Evolutionary conservation across 1,284 basidiomycete genomes (phyloP).

Genomic region (Sutorius eximius): DNA sequence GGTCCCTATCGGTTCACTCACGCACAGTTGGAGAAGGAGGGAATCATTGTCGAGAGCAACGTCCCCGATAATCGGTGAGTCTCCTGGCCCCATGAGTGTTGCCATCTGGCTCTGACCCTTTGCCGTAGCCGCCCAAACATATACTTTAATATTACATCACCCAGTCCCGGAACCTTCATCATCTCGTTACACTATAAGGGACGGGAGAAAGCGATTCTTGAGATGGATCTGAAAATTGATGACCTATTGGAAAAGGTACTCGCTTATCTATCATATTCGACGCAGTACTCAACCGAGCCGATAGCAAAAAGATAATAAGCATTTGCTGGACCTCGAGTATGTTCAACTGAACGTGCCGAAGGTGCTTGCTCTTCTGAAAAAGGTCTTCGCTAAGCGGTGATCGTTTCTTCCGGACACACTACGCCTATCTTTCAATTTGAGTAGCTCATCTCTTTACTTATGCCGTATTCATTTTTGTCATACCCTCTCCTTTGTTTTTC

Average conservation of each 20-base stretch:
- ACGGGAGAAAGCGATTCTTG: slow-evolving; percentile 97
- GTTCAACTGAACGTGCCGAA: slow-evolving; percentile 97
- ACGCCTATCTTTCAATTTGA: slow-evolving; percentile 28
- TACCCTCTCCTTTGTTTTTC: slow-evolving; percentile 24
- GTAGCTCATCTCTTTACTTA: slow-evolving; percentile 30
- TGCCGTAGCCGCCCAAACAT: slow-evolving; percentile 87
- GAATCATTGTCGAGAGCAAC: slow-evolving; percentile 98
- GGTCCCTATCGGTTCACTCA: slow-evolving; percentile 98
- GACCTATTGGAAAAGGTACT: slow-evolving; percentile 93
- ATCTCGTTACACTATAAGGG: slow-evolving; percentile 99
- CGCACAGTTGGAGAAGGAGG: slow-evolving; percentile 97
- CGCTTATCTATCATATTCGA: slow-evolving; percentile 4
- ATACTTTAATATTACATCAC: slow-evolving; percentile 98
- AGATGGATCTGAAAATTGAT: slow-evolving; percentile 99
- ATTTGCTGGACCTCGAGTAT: slow-evolving; percentile 93
- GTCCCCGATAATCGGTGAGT: slow-evolving; percentile 94
- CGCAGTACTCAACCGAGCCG: slow-evolving; percentile 15
- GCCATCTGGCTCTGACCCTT: slow-evolving; percentile 1
- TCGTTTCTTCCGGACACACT: slow-evolving; percentile 23
- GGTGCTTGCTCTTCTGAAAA: slow-evolving; percentile 88
- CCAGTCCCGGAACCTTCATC: slow-evolving; percentile 97
- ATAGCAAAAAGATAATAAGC: slow-evolving; percentile 98
- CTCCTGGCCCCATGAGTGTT: neutral
- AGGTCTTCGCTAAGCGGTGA: slow-evolving; percentile 86
- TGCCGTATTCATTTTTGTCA: slow-evolving; percentile 33